Evolutionary conservation across 352 stramenopile genomes (phyloP), one percentile per base, ranked within the genome.

Genomic region (Blastocystis sp.): DNA sequence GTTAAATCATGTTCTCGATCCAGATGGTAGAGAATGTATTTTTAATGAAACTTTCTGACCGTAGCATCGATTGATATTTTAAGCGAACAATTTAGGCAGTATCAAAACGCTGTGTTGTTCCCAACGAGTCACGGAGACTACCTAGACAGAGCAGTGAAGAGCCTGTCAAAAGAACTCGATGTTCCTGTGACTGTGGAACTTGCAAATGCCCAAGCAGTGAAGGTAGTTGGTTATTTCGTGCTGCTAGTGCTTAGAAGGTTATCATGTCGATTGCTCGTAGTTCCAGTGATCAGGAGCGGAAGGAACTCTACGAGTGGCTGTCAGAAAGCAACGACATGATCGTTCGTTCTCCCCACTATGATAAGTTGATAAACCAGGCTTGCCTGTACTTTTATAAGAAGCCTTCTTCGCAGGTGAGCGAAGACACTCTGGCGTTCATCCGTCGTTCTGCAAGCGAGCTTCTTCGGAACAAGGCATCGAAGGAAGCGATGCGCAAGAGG

Each of bases 361-460:
- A 88, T 13, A 39, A 76, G 20, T 34, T 88, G 23, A 88, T 88
- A 39, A 61, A 88, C 50, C 26, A 88, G 20, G 77, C 55, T 8
- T 88, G 77, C 23, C 39, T 88, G 13, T 77, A 55, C 56, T 88
- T 88, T 47, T 88, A 88, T 29, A 88, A 88, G 34, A 88, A 76
- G 29, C 43, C 77, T 23, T 15, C 77, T 26, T 55, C 37, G 13
- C 41, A 88, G 18, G 77, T 88, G 47, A 76, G 77, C 45, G 77
- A 88, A 41, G 77, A 88, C 29, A 88, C 77, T 15, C 77, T 88
- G 20, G 43, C 26, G 15, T 88, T 88, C 50, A 79, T 88, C 20
- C 11, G 55, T 23, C 59, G 77, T 20, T 88, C 77, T 54, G 55
- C 77, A 59, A 88, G 76, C 41, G 77, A 88, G 55, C 63, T 88